These are phyloP conservation scores for Orobanche coerulescens DNA, from an alignment of 257 asterid genomes.

Conservation along the genomic window DNA sequence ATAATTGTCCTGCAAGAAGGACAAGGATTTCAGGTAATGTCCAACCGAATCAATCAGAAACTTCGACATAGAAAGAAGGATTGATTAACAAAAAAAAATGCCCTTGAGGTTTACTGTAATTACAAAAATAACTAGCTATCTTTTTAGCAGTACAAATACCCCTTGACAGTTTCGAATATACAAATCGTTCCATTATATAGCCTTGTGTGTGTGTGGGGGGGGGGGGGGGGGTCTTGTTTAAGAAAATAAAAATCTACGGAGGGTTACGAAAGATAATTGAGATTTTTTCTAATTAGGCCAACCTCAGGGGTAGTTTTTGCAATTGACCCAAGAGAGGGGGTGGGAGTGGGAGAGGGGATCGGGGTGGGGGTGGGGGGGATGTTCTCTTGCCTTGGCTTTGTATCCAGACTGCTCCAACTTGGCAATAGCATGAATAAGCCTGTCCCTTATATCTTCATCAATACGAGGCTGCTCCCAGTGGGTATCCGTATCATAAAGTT, in stretches of 20 bases:
- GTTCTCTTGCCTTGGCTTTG: conserved; percentile 46
- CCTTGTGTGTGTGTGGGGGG: too few relatives aligned
- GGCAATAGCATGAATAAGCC: conserved; percentile 43
- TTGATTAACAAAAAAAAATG: too few relatives aligned
- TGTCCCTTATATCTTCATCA: conserved; percentile 45
- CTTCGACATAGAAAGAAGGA: background rate
- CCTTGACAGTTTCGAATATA: too few relatives aligned
- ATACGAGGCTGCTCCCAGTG: conserved; percentile 72
- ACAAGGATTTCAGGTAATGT: conserved; percentile 10
- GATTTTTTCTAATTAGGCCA: too few relatives aligned
- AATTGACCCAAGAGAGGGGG: background rate
- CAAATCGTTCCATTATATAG: too few relatives aligned
- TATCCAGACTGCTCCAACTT: conserved; percentile 63
- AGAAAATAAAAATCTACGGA: too few relatives aligned
- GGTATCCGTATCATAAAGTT: conserved; percentile 56
- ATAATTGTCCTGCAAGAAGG: conserved; percentile 63
- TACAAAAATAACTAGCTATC: too few relatives aligned
- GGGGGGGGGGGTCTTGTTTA: too few relatives aligned
- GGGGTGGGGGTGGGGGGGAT: too few relatives aligned
- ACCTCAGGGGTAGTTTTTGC: background rate
- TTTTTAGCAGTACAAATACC: too few relatives aligned
- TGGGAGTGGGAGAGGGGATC: too few relatives aligned
- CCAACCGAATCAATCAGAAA: background rate
- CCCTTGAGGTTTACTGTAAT: background rate
- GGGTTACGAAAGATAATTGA: background rate